These are phyloP conservation scores for Plasmodium sp. DNA, from an alignment of 169 alveolate genomes.

Conservation along the genomic window DNA sequence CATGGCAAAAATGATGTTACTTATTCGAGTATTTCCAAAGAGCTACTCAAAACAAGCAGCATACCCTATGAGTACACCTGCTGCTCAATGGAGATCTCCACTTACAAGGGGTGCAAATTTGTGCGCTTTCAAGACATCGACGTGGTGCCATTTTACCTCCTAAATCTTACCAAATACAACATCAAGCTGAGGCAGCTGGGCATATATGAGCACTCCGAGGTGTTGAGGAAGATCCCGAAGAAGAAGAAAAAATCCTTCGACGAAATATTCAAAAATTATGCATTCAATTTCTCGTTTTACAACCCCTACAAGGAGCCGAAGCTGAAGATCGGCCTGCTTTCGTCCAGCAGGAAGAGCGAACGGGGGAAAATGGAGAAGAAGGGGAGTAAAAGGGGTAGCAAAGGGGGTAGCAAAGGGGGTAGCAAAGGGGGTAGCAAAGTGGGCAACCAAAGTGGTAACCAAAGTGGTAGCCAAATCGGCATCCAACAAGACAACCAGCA, in stretches of 20 bases:
- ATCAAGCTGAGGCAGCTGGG: slow-evolving; percentile 58
- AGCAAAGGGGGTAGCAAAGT: not conserved
- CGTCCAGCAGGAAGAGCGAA: not conserved
- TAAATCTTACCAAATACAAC: slow-evolving; percentile 60
- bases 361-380: slow-evolving; percentile 14
- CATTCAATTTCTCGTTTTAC: slow-evolving; percentile 69
- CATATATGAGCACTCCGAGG: slow-evolving; percentile 69
- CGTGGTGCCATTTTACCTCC: slow-evolving; percentile 71
- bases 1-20: slow-evolving; percentile 14
- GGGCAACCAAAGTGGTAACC: not conserved
- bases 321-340: slow-evolving; percentile 7
- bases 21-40: slow-evolving; percentile 20
- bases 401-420: too few relatives aligned
- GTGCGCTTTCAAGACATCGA: slow-evolving; percentile 74
- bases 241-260: slow-evolving; percentile 50
- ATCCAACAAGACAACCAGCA: not conserved
- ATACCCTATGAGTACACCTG: slow-evolving; percentile 70
- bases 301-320: slow-evolving; percentile 72
- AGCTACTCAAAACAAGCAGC: slow-evolving; percentile 1
- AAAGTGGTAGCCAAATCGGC: too few relatives aligned
- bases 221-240: slow-evolving; percentile 32
- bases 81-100: slow-evolving; percentile 73
- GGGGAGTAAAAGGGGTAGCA: not conserved
- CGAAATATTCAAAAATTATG: slow-evolving; percentile 71
- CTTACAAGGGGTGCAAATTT: slow-evolving; percentile 72